phyloP scores from a whole-genome alignment of 371 early-diverging fungal genomes.

The Mortierella sp. region DNA sequence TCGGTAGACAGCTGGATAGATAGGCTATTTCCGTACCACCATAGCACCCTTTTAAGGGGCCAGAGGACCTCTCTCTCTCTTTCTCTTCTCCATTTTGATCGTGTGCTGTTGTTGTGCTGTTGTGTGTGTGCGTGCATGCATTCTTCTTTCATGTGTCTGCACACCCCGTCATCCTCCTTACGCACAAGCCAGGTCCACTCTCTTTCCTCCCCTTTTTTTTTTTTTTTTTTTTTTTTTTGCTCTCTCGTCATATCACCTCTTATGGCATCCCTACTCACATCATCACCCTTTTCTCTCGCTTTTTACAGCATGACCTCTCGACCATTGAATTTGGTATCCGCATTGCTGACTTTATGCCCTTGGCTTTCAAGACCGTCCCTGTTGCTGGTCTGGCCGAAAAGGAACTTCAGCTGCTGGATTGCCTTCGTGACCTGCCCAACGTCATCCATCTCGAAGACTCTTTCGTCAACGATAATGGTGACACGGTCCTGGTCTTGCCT shows the following conservation, averaged over 20 bases:
- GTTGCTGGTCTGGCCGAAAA: constrained; percentile 59
- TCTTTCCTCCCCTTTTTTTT: not conserved
- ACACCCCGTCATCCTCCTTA: not conserved
- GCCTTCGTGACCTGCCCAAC: constrained; percentile 56
- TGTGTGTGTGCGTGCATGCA: constrained; percentile 17
- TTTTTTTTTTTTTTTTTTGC: not conserved
- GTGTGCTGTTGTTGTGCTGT: no score
- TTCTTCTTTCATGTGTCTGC: not conserved
- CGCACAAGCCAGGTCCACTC: constrained; percentile 32
- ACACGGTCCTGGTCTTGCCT: constrained; percentile 68
- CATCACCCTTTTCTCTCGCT: not conserved
- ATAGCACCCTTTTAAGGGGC: no score
- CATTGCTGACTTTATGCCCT: constrained; percentile 60
- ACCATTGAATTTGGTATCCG: constrained; percentile 69
- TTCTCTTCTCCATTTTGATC: not conserved
- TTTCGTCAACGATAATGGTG: constrained; percentile 60
- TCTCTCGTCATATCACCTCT: not conserved
- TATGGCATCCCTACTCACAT: no score
- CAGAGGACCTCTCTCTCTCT: no score
- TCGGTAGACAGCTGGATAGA: constrained; percentile 1
- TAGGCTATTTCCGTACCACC: not conserved
- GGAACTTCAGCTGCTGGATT: constrained; percentile 60
- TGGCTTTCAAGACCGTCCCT: constrained; percentile 71
- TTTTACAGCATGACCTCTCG: constrained; percentile 41
- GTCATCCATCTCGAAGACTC: constrained; percentile 64